Base-by-base conservation (phyloP, 306 rosid species). In the Quercus engelmannii region DNA sequence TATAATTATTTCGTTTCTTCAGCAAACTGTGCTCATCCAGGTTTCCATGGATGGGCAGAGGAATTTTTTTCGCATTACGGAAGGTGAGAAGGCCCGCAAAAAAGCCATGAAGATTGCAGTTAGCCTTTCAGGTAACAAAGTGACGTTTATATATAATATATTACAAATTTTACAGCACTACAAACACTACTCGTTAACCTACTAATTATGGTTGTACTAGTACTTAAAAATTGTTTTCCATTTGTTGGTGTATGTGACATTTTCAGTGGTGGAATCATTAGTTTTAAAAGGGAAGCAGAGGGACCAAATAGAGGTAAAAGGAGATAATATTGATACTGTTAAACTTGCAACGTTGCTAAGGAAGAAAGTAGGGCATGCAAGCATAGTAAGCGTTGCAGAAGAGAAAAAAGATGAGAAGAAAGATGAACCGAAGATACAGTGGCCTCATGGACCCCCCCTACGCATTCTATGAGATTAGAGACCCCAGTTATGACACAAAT, bases 11-110 rank as follows among this genome's bases (percentile, higher is more conserved):
- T 49, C 3, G 54, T 25, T 17, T 51, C 52, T 74, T 79, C 82
- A 86, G 89, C 75, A 78, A 81, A 86, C 75, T 77, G 76, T 78
- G 20, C 81, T 86, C 41, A 75, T 86, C 81, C 72, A 79, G 41
- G 73, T 80, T n/a, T 31, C 77, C 0, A 71, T 80, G 49, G 58
- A 58, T 11, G 80, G 72, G 73, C 55, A 71, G 20, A 79, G 55
- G 57, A 12, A 13, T 49, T 49, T 10, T 49, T 49, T 49, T 49
- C 0, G 17, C 15, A 11, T 49, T 49, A 12, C 15, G 5, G 15
- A 49, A 49, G 54, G 54, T 3, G 4, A 49, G 14, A 49, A 49
- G 15, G 54, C 38, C 65, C 41, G 79, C 49, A 63, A 52, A 49
- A 78, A 72, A 71, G 89, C 74, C 57, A 35, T 59, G 21, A 83